A percentile compares a stretch with the other conserved stretches of the same genome.
These are phyloP conservation scores for Xylaria sp. DNA, from an alignment of 2,329 filamentous ascomycete species.

Conservation along the genomic window DNA sequence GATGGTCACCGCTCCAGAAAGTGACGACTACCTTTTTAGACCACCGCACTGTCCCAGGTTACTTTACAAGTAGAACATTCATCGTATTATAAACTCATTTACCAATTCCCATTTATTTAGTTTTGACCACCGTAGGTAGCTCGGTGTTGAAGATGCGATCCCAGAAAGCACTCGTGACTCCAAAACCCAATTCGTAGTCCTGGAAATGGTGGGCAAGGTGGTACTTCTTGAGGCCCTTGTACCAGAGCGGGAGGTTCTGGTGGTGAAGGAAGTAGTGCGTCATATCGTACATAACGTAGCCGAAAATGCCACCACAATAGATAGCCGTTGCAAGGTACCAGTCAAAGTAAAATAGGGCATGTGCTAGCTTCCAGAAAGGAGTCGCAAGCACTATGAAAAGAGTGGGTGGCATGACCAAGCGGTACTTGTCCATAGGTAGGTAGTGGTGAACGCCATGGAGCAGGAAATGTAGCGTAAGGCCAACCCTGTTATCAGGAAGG, in stretches of 20 bases:
- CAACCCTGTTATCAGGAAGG: slow-evolving; percentile 91
- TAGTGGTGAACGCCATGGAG: slow-evolving; percentile 98
- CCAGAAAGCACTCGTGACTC: slow-evolving; percentile 97
- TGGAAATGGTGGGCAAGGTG: slow-evolving; percentile 97
- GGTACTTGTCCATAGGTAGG: slow-evolving; percentile 97
- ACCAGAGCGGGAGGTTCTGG: slow-evolving; percentile 88
- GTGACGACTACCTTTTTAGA: slow-evolving; percentile 8
- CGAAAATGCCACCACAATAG: slow-evolving; percentile 91
- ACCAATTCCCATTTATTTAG: slow-evolving; percentile 36
- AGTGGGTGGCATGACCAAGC: slow-evolving; percentile 95
- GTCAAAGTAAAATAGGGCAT: slow-evolving; percentile 81
- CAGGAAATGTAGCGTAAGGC: slow-evolving; percentile 87
- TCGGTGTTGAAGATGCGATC: slow-evolving; percentile 92
- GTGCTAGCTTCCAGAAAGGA: slow-evolving; percentile 93
- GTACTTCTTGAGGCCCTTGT: slow-evolving; percentile 94
- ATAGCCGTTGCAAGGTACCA: slow-evolving; percentile 84
- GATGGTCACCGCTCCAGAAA: background rate
- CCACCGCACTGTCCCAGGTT: slow-evolving; percentile 14
- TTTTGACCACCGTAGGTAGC: slow-evolving; percentile 60
- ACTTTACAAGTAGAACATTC: slow-evolving; percentile 26
- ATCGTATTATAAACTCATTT: slow-evolving; percentile 13
- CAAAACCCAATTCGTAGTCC: slow-evolving; percentile 97
- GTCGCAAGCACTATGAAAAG: slow-evolving; percentile 84
- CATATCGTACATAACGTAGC: slow-evolving; percentile 95
- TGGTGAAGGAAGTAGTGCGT: slow-evolving; percentile 99